Evolutionary conservation across 192 early-diverging fungal species (phyloP).

Genomic region (Umbelopsis vinacea): DNA sequence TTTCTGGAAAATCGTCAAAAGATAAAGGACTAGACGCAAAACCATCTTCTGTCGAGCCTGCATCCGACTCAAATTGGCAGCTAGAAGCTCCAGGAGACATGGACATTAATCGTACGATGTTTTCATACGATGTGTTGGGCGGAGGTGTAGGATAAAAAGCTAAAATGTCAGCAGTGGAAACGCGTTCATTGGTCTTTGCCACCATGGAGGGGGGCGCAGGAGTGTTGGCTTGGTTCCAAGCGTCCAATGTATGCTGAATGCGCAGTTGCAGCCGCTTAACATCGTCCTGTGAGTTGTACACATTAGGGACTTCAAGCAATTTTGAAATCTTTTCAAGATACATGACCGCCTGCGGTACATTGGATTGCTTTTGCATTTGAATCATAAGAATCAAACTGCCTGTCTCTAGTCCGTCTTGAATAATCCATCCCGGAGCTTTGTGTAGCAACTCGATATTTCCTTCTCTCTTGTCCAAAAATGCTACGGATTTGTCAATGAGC

Average conservation of each 20-base stretch:
- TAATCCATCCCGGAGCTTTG: neutral
- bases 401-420: neutral
- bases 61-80: neutral
- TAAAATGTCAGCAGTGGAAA: neutral
- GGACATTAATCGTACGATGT: neutral
- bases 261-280: neutral
- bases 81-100: neutral
- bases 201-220: too few species aligned
- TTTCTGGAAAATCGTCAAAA: neutral
- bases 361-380: neutral
- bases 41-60: neutral
- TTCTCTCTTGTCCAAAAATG: neutral
- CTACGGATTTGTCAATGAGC: neutral
- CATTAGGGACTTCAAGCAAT: neutral
- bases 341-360: neutral
- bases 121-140: neutral
- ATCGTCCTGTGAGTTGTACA: neutral
- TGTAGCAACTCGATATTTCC: neutral
- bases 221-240: neutral
- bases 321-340: neutral
- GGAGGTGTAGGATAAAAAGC: neutral
- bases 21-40: neutral
- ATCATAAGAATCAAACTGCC: neutral
- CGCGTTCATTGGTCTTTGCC: neutral
- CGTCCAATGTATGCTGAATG: neutral